phyloP scores from a whole-genome alignment of 257 asterid species.

The Schizonepeta tenuifolia region DNA sequence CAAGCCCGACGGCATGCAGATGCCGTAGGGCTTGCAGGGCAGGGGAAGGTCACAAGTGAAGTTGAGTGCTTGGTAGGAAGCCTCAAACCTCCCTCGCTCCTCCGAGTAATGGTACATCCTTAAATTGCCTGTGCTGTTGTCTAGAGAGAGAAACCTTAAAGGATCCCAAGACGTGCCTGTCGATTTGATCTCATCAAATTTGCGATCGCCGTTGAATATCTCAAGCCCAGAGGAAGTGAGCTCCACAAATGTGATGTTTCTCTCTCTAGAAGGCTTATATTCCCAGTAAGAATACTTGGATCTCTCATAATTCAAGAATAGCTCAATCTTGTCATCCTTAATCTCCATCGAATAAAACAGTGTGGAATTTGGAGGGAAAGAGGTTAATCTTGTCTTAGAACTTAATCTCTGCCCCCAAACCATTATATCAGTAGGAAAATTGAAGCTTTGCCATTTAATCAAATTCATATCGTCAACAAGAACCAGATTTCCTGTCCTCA shows the following conservation, averaged over 20 bases:
- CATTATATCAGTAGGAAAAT: conserved; percentile 85
- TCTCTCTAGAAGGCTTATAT: conserved; percentile 43
- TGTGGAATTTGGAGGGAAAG: conserved; percentile 63
- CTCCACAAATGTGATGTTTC: conserved; percentile 66
- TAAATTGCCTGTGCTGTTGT: conserved; percentile 58
- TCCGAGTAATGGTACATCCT: conserved; percentile 66
- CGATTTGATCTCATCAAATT: conserved; percentile 51
- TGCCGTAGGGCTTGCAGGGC: conserved; percentile 65
- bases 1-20: conserved; percentile 63
- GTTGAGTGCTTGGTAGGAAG: conserved; percentile 64
- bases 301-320: conserved; percentile 57
- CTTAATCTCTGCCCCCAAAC: conserved; percentile 92
- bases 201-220: conserved; percentile 52
- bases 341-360: conserved; percentile 72
- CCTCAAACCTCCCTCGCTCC: conserved; percentile 48
- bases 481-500: conserved; percentile 78
- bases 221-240: conserved; percentile 65
- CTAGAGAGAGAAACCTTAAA: conserved; percentile 60
- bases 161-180: conserved; percentile 37
- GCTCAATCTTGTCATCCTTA: conserved; percentile 59
- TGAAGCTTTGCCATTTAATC: conserved; percentile 93
- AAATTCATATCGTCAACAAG: conserved; percentile 62
- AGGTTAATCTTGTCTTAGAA: conserved; percentile 72
- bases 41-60: conserved; percentile 75
- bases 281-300: conserved; percentile 86